Percentiles rank a stretch among this genome's conserved stretches.
Evolutionary conservation across 2,329 filamentous ascomycete species (phyloP).

Genomic region (Diaporthe sp.): DNA sequence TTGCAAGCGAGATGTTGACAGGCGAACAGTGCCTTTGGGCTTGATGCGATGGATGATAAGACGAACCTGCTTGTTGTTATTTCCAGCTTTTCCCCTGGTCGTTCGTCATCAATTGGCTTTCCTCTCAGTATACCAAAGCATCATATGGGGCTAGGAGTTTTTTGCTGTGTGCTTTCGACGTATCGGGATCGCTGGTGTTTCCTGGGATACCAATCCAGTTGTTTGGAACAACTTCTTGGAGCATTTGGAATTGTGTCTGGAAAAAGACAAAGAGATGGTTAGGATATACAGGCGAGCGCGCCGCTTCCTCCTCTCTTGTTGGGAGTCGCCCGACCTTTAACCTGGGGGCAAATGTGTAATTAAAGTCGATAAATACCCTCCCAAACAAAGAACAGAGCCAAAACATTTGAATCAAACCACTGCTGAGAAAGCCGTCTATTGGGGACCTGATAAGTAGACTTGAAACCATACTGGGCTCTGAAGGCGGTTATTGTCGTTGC

Average conservation of each 20-base stretch:
- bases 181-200: constrained; percentile 12
- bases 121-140: constrained; percentile 40
- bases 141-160: constrained; percentile 40
- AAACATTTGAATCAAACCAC: background rate
- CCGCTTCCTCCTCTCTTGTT: constrained; percentile 9
- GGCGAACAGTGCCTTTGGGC: constrained; percentile 33
- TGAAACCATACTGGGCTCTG: constrained; percentile 13
- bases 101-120: constrained; percentile 30
- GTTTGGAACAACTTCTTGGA: constrained; percentile 16
- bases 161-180: constrained; percentile 14
- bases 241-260: constrained; percentile 16
- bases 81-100: constrained; percentile 18
- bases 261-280: constrained; percentile 20
- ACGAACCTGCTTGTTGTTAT: constrained; percentile 27
- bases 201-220: constrained; percentile 35
- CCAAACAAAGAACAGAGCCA: constrained; percentile 28
- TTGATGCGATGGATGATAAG: constrained; percentile 36
- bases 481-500: constrained; percentile 19
- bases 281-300: constrained; percentile 33
- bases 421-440: constrained; percentile 14
- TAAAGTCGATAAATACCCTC: constrained; percentile 36
- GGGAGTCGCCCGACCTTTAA: constrained; percentile 35
- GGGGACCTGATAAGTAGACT: constrained; percentile 16
- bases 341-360: constrained; percentile 24
- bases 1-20: constrained; percentile 13